A percentile compares a stretch with the other conserved stretches of the same genome.
These are phyloP conservation scores for Quercus engelmannii DNA, from an alignment of 306 rosid genomes.

Conservation along the genomic window DNA sequence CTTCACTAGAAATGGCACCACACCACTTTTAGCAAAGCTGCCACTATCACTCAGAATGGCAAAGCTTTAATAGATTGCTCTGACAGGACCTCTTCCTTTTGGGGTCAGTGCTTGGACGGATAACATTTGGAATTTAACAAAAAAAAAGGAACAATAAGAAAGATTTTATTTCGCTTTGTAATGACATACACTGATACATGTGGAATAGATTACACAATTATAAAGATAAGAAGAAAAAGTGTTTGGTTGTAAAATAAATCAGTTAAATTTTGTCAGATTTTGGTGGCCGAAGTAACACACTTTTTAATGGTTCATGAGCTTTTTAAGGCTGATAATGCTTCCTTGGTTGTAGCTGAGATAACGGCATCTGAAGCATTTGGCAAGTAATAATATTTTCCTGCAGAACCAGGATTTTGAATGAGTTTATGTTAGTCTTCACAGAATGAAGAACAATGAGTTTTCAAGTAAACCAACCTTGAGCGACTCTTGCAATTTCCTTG, in stretches of 20 bases:
- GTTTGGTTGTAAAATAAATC: neutral
- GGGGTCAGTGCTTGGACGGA: too few species aligned
- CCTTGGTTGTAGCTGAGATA: conserved; percentile 82
- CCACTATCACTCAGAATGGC: neutral
- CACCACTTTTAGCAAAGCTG: neutral
- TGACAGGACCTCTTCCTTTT: neutral
- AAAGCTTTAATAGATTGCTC: neutral
- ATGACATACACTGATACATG: too few species aligned
- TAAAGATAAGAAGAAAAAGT: too few species aligned
- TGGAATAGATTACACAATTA: neutral
- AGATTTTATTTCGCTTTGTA: neutral
- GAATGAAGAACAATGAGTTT: conserved; percentile 15
- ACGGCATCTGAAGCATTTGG: conserved; percentile 96
- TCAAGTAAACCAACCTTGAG: conserved; percentile 70
- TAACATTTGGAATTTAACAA: neutral
- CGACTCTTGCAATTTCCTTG: conserved; percentile 95
- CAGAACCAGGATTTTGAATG: conserved; percentile 11
- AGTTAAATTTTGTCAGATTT: neutral
- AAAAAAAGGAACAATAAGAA: neutral
- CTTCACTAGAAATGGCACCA: neutral
- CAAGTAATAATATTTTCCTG: conserved; percentile 96
- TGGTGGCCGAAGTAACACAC: neutral
- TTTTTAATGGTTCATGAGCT: conserved; percentile 40
- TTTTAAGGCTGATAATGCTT: conserved; percentile 77
- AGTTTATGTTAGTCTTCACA: conserved; percentile 17